Percentiles rank a stretch among this genome's conserved stretches.
Conservation (phyloP, 2,329 filamentous ascomycete genomes). For the Cladosporium sp. region DNA sequence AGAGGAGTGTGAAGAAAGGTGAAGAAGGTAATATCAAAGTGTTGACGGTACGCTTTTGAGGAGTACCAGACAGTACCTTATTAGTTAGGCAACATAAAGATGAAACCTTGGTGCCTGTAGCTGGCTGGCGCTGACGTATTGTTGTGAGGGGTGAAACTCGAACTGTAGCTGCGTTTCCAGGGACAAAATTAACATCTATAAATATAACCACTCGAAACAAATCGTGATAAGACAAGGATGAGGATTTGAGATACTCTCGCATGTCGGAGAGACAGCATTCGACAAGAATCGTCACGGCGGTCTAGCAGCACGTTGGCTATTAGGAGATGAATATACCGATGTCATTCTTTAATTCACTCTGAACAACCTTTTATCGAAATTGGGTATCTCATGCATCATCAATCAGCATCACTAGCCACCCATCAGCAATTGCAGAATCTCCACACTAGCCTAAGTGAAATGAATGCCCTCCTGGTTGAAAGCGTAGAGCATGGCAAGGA, state of each 20-base stretch:
- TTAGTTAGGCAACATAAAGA: not conserved
- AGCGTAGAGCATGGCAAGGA: slow-evolving; percentile 74
- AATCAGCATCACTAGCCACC: not conserved
- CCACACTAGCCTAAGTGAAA: slow-evolving; percentile 60
- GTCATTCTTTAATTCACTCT: not conserved
- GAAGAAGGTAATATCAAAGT: not conserved
- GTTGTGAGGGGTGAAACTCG: not conserved
- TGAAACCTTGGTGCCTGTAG: slow-evolving; percentile 3
- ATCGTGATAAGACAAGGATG: too few species aligned
- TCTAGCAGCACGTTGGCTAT: too few species aligned
- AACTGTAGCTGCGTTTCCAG: not conserved
- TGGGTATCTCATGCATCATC: slow-evolving; percentile 11
- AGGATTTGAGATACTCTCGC: too few species aligned
- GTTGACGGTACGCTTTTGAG: not conserved
- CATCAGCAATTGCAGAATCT: not conserved
- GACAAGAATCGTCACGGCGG: too few species aligned
- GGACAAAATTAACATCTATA: not conserved
- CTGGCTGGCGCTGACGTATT: slow-evolving; percentile 6
- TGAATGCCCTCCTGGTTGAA: slow-evolving; percentile 94
- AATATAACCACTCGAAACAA: not conserved
- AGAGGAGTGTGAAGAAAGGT: not conserved
- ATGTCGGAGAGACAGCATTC: too few species aligned
- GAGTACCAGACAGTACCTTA: not conserved
- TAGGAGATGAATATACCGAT: not conserved
- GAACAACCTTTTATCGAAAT: not conserved